Evolutionary conservation across 139 green algal genomes (phyloP).

Genomic region (Tetradesmus lagerheimii): DNA sequence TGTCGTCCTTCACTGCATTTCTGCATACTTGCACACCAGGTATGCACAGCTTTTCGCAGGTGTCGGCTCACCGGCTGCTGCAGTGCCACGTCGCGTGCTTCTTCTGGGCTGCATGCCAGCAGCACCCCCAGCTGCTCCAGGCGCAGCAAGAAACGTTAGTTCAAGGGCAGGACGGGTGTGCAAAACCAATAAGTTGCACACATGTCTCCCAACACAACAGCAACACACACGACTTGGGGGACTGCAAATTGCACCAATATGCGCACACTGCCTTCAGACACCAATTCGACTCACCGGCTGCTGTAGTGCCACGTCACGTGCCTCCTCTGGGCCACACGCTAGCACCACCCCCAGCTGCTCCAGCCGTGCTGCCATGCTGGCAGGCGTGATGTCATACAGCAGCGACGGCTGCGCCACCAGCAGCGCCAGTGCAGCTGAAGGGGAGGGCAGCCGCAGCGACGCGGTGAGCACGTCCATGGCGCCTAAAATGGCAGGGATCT

Average conservation of each 20-base stretch:
- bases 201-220: too few species aligned
- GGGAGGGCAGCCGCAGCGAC: conserved; percentile 3
- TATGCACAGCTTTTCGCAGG: too few species aligned
- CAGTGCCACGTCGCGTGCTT: conserved; percentile 4
- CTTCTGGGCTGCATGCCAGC: conserved; percentile 29
- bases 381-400: conserved; percentile 52
- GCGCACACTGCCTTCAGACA: background rate
- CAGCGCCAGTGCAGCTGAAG: conserved; percentile 46
- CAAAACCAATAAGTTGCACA: too few species aligned
- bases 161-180: too few species aligned
- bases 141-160: too few species aligned
- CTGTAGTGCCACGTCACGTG: conserved; percentile 30
- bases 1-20: too few species aligned
- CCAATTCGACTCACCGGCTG: conserved; percentile 13
- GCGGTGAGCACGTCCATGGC: conserved; percentile 45
- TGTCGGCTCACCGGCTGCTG: conserved; percentile 29
- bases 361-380: conserved; percentile 44
- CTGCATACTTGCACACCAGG: too few species aligned
- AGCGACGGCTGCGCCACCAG: conserved; percentile 55
- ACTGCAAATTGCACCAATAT: background rate
- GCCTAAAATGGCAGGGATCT: conserved; percentile 42
- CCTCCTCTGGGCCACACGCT: background rate
- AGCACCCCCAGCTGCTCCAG: conserved; percentile 51
- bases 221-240: too few species aligned
- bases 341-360: conserved; percentile 53